phyloP scores from a whole-genome alignment of 306 rosid genomes.

The Rubus parviflorus region DNA sequence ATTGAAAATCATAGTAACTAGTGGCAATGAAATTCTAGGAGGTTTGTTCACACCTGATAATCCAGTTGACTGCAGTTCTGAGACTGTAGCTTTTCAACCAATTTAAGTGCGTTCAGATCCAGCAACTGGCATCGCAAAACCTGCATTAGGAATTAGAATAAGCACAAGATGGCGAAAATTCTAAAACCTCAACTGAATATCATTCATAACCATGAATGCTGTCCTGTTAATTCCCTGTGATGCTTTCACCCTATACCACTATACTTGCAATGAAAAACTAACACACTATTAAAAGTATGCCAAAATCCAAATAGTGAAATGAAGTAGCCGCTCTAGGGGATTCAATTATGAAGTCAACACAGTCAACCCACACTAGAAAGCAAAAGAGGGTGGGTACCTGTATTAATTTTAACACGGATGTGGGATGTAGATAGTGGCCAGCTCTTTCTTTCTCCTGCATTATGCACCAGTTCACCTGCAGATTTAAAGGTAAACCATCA shows the following conservation, averaged over 20 bases:
- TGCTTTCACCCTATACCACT: neutral
- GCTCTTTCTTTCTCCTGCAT: slow-evolving; percentile 14
- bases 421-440: neutral
- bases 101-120: neutral
- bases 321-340: neutral
- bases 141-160: neutral
- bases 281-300: neutral
- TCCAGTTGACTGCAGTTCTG: slow-evolving; percentile 1
- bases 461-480: slow-evolving; percentile 9
- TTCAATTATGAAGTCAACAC: neutral
- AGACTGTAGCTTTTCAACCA: slow-evolving; percentile 8
- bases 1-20: neutral
- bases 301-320: neutral
- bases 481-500: neutral
- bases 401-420: neutral
- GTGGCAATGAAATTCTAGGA: neutral
- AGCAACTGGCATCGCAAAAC: slow-evolving; percentile 1
- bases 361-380: neutral
- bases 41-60: slow-evolving; percentile 2
- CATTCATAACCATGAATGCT: neutral
- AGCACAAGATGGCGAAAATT: neutral
- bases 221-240: neutral
- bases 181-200: neutral
- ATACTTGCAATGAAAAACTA: no score
- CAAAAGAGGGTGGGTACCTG: neutral